phyloP scores from a whole-genome alignment of 2,329 filamentous ascomycete genomes.

The Talaromyces islandicus region DNA sequence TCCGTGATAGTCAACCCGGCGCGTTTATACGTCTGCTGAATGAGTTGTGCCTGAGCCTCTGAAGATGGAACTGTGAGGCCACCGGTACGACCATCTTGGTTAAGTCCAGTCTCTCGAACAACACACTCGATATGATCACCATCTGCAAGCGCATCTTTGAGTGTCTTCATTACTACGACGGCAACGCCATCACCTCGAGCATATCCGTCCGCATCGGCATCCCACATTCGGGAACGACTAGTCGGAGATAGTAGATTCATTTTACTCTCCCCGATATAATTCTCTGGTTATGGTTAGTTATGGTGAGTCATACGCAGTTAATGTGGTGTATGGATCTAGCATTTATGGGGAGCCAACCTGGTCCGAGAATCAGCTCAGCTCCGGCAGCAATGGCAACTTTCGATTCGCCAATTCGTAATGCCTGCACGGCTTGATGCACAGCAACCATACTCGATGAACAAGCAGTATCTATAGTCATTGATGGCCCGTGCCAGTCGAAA shows the following conservation, averaged over 20 bases:
- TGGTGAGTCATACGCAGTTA: background rate
- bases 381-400: conserved; percentile 19
- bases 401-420: conserved; percentile 21
- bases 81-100: conserved; percentile 24
- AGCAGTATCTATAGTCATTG: conserved; percentile 42
- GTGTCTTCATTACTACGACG: conserved; percentile 44
- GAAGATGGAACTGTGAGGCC: conserved; percentile 24
- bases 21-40: conserved; percentile 27
- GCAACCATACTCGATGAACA: conserved; percentile 40
- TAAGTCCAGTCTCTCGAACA: conserved; percentile 24
- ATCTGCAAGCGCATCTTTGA: conserved; percentile 41
- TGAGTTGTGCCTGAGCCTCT: conserved; percentile 30
- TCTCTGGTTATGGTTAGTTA: conserved; percentile 20
- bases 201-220: conserved; percentile 42
- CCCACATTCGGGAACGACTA: conserved; percentile 47
- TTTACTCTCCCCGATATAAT: too few species aligned
- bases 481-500: conserved; percentile 35
- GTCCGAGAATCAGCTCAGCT: conserved; percentile 21
- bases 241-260: conserved; percentile 51
- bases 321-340: too few species aligned
- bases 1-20: conserved; percentile 25
- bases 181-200: conserved; percentile 48
- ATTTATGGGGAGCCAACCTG: too few species aligned
- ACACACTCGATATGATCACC: conserved; percentile 36
- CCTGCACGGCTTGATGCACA: conserved; percentile 27